Evolutionary conservation across 2,329 filamentous ascomycete species (phyloP), one percentile per base, ranked within the genome.

Genomic region (Penicillium hordei): DNA sequence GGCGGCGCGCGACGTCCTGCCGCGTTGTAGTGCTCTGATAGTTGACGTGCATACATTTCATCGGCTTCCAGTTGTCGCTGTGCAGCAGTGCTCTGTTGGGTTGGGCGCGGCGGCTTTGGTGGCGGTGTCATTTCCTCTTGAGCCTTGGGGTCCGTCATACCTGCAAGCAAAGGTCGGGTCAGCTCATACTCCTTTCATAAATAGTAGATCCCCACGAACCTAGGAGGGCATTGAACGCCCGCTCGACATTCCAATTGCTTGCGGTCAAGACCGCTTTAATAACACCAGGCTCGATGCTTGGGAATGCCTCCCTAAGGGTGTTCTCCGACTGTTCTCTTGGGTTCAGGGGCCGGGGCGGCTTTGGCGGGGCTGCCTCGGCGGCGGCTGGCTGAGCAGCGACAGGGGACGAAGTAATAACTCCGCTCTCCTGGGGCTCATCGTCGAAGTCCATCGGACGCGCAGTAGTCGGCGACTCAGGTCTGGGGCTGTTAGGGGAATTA

Each of bases 271-370:
- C 89, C 31, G 94, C 94, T 75, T 88, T 96, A 74, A 99, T 85
- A 46, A 99, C 89, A 44, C 86, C 75, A 8, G 78, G 73, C 53
- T 99, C 94, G 60, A 97, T 90, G 55, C 80, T 83, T 0, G 94
- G 94, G 69, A 99, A 99, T 0, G 94, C 94, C 75, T 99, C 94
- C 74, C 91, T 93, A 55, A 99, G 81, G 4, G 92, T 97, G 68
- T 86, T 85, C 76, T 93, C 89, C 48, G 91, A 92, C 79, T 96
- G 89, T 75, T 96, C 88, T 60, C 88, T 84, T 62, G 94, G 89
- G 63, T 86, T 90, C 69, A 91, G 70, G 46, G 93, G 93, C 58
- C 93, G 86, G 34, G 92, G 92, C 33, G 93, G 93, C 79, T 97
- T 95, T 40, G 89, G 83, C 13, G 92, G 92, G 25, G 88, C 72